These are phyloP conservation scores for Sarocladium oryzae DNA, from an alignment of 2,329 filamentous ascomycete species.

Conservation along the genomic window DNA sequence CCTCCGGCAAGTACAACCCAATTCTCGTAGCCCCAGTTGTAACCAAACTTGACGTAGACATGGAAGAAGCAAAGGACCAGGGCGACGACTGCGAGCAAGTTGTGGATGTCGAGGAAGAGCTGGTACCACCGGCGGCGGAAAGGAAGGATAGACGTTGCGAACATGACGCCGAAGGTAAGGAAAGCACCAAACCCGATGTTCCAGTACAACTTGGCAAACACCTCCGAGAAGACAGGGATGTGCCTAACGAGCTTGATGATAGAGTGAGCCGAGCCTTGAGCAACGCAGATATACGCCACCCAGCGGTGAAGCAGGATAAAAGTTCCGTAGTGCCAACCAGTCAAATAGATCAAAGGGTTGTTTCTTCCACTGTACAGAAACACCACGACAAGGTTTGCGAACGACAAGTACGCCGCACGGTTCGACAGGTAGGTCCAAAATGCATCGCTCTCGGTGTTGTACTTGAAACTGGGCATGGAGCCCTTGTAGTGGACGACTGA, in stretches of 20 bases:
- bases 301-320: constrained; percentile 41
- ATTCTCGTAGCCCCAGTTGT: constrained; percentile 36
- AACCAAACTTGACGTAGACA: constrained; percentile 25
- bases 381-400: constrained; percentile 30
- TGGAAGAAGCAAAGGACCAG: constrained; percentile 34
- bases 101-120: constrained; percentile 35
- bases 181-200: constrained; percentile 34
- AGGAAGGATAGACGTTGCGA: constrained; percentile 26
- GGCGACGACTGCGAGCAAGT: constrained; percentile 31
- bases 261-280: constrained; percentile 37
- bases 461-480: constrained; percentile 21
- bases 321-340: constrained; percentile 40
- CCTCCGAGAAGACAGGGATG: constrained; percentile 12
- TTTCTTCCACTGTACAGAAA: constrained; percentile 37
- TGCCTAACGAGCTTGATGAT: constrained; percentile 25
- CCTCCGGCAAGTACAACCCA: constrained; percentile 20
- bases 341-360: constrained; percentile 36
- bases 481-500: constrained; percentile 20
- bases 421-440: constrained; percentile 24
- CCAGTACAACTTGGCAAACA: constrained; percentile 23
- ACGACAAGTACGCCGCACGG: constrained; percentile 31
- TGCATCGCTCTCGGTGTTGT: background rate
- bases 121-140: constrained; percentile 33
- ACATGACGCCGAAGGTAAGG: constrained; percentile 20
- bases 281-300: constrained; percentile 32